phyloP scores from a whole-genome alignment of 1,284 basidiomycete genomes.

The Melanopsichium pennsylvanicum region DNA sequence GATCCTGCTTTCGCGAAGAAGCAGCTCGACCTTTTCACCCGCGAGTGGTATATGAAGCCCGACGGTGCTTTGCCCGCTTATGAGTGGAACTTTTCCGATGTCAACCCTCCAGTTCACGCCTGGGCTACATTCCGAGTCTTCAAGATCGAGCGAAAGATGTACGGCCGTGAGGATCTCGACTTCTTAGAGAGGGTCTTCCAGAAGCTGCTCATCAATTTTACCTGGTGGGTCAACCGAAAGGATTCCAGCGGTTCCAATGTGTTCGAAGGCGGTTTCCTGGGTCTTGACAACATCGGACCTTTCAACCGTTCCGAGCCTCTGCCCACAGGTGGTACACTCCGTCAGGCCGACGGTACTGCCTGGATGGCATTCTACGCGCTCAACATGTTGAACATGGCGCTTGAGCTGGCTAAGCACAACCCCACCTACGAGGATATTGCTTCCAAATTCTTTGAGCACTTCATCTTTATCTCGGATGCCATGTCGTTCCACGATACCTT shows the following conservation, averaged over 20 bases:
- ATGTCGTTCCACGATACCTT: slow-evolving; percentile 86
- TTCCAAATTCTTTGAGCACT: slow-evolving; percentile 92
- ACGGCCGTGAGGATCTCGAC: slow-evolving; percentile 84
- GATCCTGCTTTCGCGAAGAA: slow-evolving; percentile 96
- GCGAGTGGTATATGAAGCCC: slow-evolving; percentile 98
- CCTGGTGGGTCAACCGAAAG: slow-evolving; percentile 99
- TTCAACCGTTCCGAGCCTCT: slow-evolving; percentile 97
- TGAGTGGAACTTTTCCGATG: slow-evolving; percentile 98
- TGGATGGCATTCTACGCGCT: slow-evolving; percentile 99
- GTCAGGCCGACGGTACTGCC: slow-evolving; percentile 95
- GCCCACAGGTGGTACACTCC: slow-evolving; percentile 81
- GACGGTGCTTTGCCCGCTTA: slow-evolving; percentile 98
- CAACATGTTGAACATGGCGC: slow-evolving; percentile 96
- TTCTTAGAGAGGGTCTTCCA: slow-evolving; percentile 99
- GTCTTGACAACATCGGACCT: slow-evolving; percentile 94
- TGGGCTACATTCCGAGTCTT: slow-evolving; percentile 71
- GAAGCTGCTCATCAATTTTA: slow-evolving; percentile 94
- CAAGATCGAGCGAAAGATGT: slow-evolving; percentile 92
- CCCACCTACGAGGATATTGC: slow-evolving; percentile 97
- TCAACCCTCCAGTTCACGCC: slow-evolving; percentile 96
- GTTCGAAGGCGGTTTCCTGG: slow-evolving; percentile 97
- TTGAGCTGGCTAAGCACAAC: slow-evolving; percentile 97
- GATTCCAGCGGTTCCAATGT: slow-evolving; percentile 93
- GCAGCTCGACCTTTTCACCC: slow-evolving; percentile 91
- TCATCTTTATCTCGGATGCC: slow-evolving; percentile 69